Conservation (phyloP, 1,139 yeast genomes). For the Spathaspora sp. region DNA sequence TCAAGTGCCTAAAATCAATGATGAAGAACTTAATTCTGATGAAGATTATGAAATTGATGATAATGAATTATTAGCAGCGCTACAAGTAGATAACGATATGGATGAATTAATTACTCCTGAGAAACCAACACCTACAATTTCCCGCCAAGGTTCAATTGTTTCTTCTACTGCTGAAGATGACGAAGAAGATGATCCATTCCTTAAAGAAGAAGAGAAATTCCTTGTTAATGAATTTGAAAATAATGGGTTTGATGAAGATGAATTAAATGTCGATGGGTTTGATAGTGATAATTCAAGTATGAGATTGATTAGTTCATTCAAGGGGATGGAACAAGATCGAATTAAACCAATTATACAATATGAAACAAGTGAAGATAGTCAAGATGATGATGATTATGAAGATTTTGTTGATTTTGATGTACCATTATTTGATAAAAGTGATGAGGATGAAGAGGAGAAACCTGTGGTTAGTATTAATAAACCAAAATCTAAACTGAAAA, state of each 20-base stretch:
- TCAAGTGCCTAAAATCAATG: conserved; percentile 52
- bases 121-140: conserved; percentile 5
- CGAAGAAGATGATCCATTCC: conserved; percentile 52
- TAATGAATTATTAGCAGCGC: conserved; percentile 65
- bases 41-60: conserved; percentile 73
- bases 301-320: conserved; percentile 26
- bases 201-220: conserved; percentile 47
- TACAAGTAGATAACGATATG: conserved; percentile 64
- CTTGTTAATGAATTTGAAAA: conserved; percentile 49
- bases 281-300: conserved; percentile 17
- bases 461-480: conserved; percentile 9
- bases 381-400: conserved; percentile 29
- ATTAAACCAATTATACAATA: conserved; percentile 28
- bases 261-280: conserved; percentile 14
- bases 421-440: conserved; percentile 22
- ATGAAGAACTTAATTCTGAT: conserved; percentile 58
- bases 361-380: conserved; percentile 27
- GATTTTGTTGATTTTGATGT: conserved; percentile 33
- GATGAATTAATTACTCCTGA: conserved; percentile 36
- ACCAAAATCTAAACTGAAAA: conserved; percentile 12
- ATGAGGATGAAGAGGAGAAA: conserved; percentile 21
- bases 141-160: conserved; percentile 44
- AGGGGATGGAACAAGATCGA: conserved; percentile 19
- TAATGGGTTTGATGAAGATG: conserved; percentile 46
- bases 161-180: conserved; percentile 50